phyloP scores from a whole-genome alignment of 176 grass and related monocot species.

The Themeda triandra region DNA sequence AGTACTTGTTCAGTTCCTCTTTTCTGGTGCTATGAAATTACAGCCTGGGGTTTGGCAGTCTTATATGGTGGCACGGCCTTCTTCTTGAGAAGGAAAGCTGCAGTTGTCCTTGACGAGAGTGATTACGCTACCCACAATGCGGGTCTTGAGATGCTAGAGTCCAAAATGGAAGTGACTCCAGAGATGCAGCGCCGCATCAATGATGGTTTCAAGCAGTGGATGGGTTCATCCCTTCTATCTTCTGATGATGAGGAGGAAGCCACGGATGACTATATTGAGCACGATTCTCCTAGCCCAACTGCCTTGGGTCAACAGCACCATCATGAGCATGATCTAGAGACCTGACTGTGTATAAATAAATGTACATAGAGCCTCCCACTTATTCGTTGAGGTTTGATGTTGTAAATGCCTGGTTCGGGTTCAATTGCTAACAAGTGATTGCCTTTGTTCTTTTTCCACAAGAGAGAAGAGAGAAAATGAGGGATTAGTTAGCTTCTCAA shows the following conservation, averaged over 20 bases:
- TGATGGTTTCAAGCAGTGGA: constrained; percentile 92
- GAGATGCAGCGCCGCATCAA: constrained; percentile 75
- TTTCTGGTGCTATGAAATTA: constrained; percentile 96
- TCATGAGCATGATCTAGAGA: constrained; percentile 37
- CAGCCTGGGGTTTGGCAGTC: constrained; percentile 77
- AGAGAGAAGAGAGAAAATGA: neutral
- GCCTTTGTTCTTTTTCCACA: constrained; percentile 34
- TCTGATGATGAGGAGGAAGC: constrained; percentile 90
- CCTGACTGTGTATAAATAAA: constrained; percentile 42
- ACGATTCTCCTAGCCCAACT: constrained; percentile 38
- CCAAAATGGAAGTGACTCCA: constrained; percentile 48
- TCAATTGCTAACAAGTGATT: constrained; percentile 21
- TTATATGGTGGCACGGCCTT: constrained; percentile 76
- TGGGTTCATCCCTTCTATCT: constrained; percentile 88
- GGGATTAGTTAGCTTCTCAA: constrained; percentile 6
- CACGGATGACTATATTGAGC: constrained; percentile 71
- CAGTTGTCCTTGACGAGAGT: constrained; percentile 62
- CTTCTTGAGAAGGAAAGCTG: constrained; percentile 83
- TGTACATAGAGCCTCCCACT: constrained; percentile 44
- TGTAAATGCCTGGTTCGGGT: constrained; percentile 40
- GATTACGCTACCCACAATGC: constrained; percentile 58
- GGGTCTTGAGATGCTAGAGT: constrained; percentile 89
- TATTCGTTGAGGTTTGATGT: constrained; percentile 32
- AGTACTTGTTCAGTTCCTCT: constrained; percentile 87
- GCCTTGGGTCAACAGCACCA: constrained; percentile 18